Conservation (phyloP, 2,329 filamentous ascomycete genomes). For the Venturia oleaginea region DNA sequence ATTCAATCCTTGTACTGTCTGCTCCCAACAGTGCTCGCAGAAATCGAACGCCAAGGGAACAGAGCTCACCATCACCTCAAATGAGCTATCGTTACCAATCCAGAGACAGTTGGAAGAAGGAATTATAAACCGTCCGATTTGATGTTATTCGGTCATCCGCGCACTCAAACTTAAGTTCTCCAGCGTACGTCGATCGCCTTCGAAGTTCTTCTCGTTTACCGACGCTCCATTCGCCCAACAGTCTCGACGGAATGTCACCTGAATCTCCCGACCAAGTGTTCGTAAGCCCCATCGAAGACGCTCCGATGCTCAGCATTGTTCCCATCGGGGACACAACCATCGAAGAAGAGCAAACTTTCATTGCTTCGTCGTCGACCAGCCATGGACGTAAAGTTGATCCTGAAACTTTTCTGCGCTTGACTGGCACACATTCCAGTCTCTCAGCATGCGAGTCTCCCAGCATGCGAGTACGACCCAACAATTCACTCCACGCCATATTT, state of each 20-base stretch:
- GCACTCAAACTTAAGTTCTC: neutral
- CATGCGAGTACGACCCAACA: neutral
- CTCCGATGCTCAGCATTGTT: neutral
- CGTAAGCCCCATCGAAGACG: neutral
- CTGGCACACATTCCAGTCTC: neutral
- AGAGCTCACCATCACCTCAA: neutral
- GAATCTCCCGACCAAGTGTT: neutral
- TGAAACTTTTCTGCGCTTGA: neutral
- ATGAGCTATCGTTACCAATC: neutral
- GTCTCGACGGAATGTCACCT: neutral
- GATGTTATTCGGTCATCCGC: neutral
- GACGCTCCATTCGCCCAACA: neutral
- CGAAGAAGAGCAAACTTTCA: neutral
- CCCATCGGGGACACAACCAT: neutral
- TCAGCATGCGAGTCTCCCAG: neutral
- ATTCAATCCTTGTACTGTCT: neutral
- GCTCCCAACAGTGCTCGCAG: neutral
- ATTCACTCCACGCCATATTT: neutral
- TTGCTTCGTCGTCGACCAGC: neutral
- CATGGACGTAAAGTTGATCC: neutral
- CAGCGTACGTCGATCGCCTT: neutral
- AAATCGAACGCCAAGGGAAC: neutral
- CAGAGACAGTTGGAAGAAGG: neutral
- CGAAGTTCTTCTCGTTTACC: neutral
- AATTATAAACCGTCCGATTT: neutral